Evolutionary conservation across 2,329 filamentous ascomycete species (phyloP), one percentile per base, ranked within the genome.

Genomic region (Diaporthe caulivora): DNA sequence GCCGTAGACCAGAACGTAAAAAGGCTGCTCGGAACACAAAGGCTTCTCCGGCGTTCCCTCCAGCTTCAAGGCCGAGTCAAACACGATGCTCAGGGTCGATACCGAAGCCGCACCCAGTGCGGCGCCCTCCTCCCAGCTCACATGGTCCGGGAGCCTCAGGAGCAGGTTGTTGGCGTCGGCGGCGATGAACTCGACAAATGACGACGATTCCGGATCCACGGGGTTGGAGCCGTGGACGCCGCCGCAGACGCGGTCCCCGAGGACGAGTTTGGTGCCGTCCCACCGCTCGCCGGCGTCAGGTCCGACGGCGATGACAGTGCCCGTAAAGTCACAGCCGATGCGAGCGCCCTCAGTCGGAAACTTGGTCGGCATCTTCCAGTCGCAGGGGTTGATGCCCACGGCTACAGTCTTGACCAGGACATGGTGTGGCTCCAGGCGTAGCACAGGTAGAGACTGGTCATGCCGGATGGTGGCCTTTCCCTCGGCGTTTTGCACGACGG

Each of bases 201-300:
- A 24, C 77, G 77, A 0, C 80, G 81, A 3, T 83, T 77, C 75
- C 1, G 78, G 79, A 31, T 78, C 71, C 11, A 80, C 40, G 1
- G 72, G 71, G 54, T 83, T 81, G 47, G 76, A 78, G 24, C 83
- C 83, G 53, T 83, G 80, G 9, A 80, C 80, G n/a, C 79, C 77
- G 10, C 84, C 84, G 21, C 79, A 80, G 7, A 84, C 81, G 9
- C 78, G 77, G 77, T 85, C 83, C 13, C 84, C 83, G 7, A 80
- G 76, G 51, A 76, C 76, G 44, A 76, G 76, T 44, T 76, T 73
- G 8, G 71, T 57, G 1, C 31, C 71, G 71, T 76, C 2, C 72
- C 42, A 44, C 42, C 42, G 42, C 42, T 44, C 42, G 11, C 7
- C 42, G 6, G 72, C 76, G 2, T 72, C 64, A 1, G 76, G 76